These are phyloP conservation scores for Arabis alpina DNA, from an alignment of 345 rosid genomes.

Conservation along the genomic window DNA sequence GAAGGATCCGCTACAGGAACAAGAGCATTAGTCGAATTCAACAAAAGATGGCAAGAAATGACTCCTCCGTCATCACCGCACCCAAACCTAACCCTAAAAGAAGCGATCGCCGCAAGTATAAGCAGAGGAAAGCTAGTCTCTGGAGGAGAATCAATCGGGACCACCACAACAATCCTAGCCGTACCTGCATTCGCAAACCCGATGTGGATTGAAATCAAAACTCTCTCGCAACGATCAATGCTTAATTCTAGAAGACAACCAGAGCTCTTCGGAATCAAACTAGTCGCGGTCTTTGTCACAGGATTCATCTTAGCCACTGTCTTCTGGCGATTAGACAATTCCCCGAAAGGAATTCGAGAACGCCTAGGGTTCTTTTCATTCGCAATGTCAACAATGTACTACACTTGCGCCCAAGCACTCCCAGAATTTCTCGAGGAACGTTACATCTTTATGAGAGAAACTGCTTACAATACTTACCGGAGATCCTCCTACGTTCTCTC, in stretches of 20 bases:
- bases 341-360: constrained; percentile 91
- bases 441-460: constrained; percentile 97
- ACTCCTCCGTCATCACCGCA: constrained; percentile 42
- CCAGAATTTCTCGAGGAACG: constrained; percentile 94
- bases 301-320: constrained; percentile 92
- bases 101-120: constrained; percentile 90
- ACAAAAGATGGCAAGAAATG: constrained; percentile 71
- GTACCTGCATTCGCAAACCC: constrained; percentile 91
- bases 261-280: constrained; percentile 71
- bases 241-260: constrained; percentile 75
- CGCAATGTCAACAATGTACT: constrained; percentile 97
- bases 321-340: constrained; percentile 82
- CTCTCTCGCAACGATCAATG: constrained; percentile 67
- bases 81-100: constrained; percentile 68
- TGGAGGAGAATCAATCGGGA: constrained; percentile 47
- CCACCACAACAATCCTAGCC: constrained; percentile 47
- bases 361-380: constrained; percentile 93
- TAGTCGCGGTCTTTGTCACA: constrained; percentile 83
- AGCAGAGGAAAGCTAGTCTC: constrained; percentile 86
- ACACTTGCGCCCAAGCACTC: constrained; percentile 93
- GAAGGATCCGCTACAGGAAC: constrained; percentile 89
- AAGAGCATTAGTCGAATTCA: constrained; percentile 76
- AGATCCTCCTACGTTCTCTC: constrained; percentile 86
- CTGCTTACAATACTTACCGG: constrained; percentile 86
- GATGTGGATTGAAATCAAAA: constrained; percentile 77